phyloP scores from a whole-genome alignment of 2,329 filamentous ascomycete species.

The Fusarium sp. region DNA sequence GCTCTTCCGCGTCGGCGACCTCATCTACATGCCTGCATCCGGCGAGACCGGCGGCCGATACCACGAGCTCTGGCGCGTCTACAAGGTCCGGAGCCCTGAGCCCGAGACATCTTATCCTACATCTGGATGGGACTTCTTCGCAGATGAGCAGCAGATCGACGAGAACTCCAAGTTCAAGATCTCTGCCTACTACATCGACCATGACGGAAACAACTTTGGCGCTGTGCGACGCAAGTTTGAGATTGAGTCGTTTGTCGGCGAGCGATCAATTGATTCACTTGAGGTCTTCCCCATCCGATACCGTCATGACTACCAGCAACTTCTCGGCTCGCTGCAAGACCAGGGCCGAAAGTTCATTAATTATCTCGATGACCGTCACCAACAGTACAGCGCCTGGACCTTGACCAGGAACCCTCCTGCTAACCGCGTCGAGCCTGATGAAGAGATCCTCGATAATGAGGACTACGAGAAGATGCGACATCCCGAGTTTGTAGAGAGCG shows the following conservation, averaged over 20 bases:
- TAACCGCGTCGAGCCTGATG: slow-evolving; percentile 46
- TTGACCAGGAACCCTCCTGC: slow-evolving; percentile 55
- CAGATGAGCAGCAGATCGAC: slow-evolving; percentile 51
- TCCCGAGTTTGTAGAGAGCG: slow-evolving; percentile 57
- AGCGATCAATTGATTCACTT: slow-evolving; percentile 55
- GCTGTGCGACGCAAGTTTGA: slow-evolving; percentile 56
- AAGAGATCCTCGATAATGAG: slow-evolving; percentile 52
- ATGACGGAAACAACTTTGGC: slow-evolving; percentile 56
- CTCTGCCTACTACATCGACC: slow-evolving; percentile 59
- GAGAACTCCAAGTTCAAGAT: slow-evolving; percentile 53
- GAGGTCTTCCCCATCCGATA: slow-evolving; percentile 58
- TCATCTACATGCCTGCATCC: slow-evolving; percentile 56
- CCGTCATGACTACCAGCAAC: slow-evolving; percentile 52
- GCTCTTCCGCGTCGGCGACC: slow-evolving; percentile 57
- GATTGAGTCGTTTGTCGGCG: slow-evolving; percentile 55
- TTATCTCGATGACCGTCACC: slow-evolving; percentile 54
- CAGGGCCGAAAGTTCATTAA: slow-evolving; percentile 54
- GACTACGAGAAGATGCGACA: slow-evolving; percentile 54
- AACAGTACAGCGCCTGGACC: slow-evolving; percentile 59
- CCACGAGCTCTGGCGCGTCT: slow-evolving; percentile 58
- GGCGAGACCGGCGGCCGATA: slow-evolving; percentile 55
- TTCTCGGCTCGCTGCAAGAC: slow-evolving; percentile 51
- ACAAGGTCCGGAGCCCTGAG: slow-evolving; percentile 51
- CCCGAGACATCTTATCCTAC: slow-evolving; percentile 50
- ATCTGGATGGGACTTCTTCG: slow-evolving; percentile 54